Percentiles rank a stretch among this genome's conserved stretches.
Evolutionary conservation across 208 protist species (phyloP).

Genomic region (Polymyxa betae): DNA sequence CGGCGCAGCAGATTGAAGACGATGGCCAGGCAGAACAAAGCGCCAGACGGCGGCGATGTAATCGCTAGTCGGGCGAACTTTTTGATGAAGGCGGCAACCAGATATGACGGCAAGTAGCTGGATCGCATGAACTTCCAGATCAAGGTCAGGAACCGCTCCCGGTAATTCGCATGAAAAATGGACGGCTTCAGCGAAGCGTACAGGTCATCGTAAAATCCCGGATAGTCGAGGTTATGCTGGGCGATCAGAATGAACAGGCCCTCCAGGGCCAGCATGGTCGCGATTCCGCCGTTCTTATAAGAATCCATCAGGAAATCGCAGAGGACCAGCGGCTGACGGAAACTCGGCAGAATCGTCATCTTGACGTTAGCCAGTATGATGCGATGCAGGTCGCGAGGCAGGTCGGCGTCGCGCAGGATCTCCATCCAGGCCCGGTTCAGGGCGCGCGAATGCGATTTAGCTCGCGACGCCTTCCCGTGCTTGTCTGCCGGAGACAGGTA

Average conservation of each 20-base stretch:
- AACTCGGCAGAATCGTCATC: neutral
- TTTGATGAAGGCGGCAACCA: constrained; percentile 41
- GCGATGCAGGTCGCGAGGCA: neutral
- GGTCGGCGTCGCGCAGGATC: neutral
- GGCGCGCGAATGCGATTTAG: constrained; percentile 4
- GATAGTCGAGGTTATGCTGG: constrained; percentile 35
- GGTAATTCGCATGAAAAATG: neutral
- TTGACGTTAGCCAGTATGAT: constrained; percentile 8
- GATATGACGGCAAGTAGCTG: constrained; percentile 27
- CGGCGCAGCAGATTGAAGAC: constrained; percentile 35
- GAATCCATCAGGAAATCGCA: constrained; percentile 42
- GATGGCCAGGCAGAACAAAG: neutral
- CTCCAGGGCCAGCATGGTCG: neutral
- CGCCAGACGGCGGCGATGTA: neutral
- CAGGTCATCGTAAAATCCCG: constrained; percentile 48
- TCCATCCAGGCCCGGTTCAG: neutral
- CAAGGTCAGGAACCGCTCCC: neutral
- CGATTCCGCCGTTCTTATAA: neutral
- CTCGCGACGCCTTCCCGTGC: neutral
- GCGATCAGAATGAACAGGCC: constrained; percentile 20
- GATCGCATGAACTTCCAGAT: neutral
- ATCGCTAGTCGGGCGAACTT: constrained; percentile 23
- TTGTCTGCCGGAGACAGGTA: neutral
- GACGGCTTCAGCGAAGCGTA: neutral
- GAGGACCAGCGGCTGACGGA: constrained; percentile 4